A percentile compares a stretch with the other conserved stretches of the same genome.
phyloP scores from a whole-genome alignment of 2,329 filamentous ascomycete genomes.

The Chrysoporthe deuterocubensis region DNA sequence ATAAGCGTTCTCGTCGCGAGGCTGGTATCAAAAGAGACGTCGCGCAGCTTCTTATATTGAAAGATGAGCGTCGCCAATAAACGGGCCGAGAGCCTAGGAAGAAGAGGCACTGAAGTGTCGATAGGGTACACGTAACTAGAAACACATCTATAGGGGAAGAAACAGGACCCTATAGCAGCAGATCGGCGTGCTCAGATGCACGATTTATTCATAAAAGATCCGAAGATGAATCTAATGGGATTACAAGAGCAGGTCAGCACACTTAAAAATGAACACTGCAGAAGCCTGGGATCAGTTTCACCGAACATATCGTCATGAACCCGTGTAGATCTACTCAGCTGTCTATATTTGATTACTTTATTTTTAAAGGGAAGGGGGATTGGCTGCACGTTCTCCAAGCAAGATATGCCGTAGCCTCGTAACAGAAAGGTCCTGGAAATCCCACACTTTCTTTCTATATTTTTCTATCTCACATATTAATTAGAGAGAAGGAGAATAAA shows the following conservation, averaged over 20 bases:
- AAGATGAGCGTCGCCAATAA: not conserved
- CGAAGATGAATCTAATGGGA: not conserved
- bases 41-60: slow-evolving; percentile 1
- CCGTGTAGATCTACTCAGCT: too few relatives aligned
- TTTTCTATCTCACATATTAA: too few relatives aligned
- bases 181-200: not conserved
- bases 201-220: not conserved
- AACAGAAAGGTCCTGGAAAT: too few relatives aligned
- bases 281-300: not conserved
- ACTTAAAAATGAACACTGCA: not conserved
- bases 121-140: not conserved
- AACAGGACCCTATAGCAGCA: not conserved
- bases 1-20: not conserved
- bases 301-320: too few relatives aligned
- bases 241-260: not conserved
- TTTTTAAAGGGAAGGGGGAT: too few relatives aligned
- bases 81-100: not conserved
- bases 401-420: too few relatives aligned
- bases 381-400: too few relatives aligned
- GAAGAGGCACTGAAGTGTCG: too few relatives aligned
- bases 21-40: not conserved
- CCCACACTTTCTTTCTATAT: too few relatives aligned
- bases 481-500: not conserved
- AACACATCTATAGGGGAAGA: not conserved
- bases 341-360: not conserved